Evolutionary conservation across 2,329 filamentous ascomycete species (phyloP).

Genomic region (Neobulgaria alba): DNA sequence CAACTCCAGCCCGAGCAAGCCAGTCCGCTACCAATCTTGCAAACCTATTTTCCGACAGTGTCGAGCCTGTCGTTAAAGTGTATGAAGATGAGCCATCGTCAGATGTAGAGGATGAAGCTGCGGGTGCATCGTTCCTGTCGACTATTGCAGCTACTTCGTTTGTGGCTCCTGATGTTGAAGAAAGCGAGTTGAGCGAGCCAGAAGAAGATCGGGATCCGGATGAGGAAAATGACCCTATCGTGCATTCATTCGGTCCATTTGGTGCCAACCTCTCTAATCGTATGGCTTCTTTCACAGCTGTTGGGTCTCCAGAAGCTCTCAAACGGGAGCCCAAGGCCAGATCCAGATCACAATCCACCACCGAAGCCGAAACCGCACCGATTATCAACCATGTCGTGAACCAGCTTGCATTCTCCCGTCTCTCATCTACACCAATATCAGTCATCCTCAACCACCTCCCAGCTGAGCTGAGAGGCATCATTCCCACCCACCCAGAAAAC

Average conservation of each 20-base stretch:
- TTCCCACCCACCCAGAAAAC: slow-evolving; percentile 28
- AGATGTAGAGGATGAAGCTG: slow-evolving; percentile 35
- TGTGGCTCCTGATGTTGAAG: slow-evolving; percentile 16
- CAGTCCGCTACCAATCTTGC: slow-evolving; percentile 15
- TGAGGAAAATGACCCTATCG: slow-evolving; percentile 89
- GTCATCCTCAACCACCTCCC: slow-evolving; percentile 85
- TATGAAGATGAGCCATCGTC: slow-evolving; percentile 61
- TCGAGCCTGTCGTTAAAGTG: slow-evolving; percentile 50
- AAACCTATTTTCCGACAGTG: slow-evolving; percentile 33
- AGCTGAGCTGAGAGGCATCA: slow-evolving; percentile 42
- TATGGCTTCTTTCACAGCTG: slow-evolving; percentile 67
- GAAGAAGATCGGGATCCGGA: slow-evolving; percentile 77
- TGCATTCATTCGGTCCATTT: slow-evolving; percentile 87
- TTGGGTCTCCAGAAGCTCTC: slow-evolving; percentile 47
- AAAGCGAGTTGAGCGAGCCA: slow-evolving; percentile 47
- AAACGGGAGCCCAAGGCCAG: slow-evolving; percentile 19
- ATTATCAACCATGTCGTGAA: slow-evolving; percentile 85
- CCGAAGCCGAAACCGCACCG: slow-evolving; percentile 33
- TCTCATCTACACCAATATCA: slow-evolving; percentile 85
- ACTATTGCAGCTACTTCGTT: slow-evolving; percentile 23
- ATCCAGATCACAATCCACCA: slow-evolving; percentile 25
- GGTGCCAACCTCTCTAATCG: slow-evolving; percentile 77
- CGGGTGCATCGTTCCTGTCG: slow-evolving; percentile 18
- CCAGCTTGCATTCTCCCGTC: slow-evolving; percentile 87
- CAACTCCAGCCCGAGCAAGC: slow-evolving; percentile 37